A percentile compares a stretch with the other conserved stretches of the same genome.
Conservation (phyloP, 371 early-diverging fungal species). For the Mucor mucedo region DNA sequence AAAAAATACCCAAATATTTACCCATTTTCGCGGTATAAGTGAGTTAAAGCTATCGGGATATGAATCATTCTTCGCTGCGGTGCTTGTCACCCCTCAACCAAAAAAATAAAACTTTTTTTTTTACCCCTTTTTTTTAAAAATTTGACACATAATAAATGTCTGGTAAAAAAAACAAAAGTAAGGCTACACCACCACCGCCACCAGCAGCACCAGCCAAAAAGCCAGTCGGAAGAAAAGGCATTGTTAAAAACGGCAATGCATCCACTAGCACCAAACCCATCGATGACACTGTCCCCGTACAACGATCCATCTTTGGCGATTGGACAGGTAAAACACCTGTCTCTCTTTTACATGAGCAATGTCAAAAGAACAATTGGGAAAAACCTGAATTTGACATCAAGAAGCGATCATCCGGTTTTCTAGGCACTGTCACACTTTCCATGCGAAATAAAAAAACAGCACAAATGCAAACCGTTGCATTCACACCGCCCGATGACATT, state of each 20-base stretch:
- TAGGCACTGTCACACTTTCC: constrained; percentile 64
- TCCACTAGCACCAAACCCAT: constrained; percentile 18
- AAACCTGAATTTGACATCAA: constrained; percentile 70
- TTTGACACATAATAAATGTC: constrained; percentile 26
- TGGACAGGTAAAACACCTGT: constrained; percentile 91
- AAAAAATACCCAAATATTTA: too few species aligned
- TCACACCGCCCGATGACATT: constrained; percentile 49
- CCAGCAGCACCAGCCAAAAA: constrained; percentile 7
- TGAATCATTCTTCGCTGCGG: too few species aligned
- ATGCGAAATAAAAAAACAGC: constrained; percentile 76
- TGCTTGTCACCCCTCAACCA: background rate
- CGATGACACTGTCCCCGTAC: constrained; percentile 18
- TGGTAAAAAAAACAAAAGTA: constrained; percentile 36
- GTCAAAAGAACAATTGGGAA: constrained; percentile 80
- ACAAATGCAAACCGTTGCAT: constrained; percentile 57
- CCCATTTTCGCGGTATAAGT: too few species aligned
- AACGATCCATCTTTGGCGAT: constrained; percentile 64
- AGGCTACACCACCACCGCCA: constrained; percentile 11
- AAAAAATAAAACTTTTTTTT: constrained; percentile 1
- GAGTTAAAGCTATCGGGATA: background rate
- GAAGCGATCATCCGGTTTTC: constrained; percentile 46
- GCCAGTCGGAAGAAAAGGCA: constrained; percentile 20
- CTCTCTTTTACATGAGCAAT: constrained; percentile 77
- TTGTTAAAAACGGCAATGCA: constrained; percentile 50
- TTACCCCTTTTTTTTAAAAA: background rate